Conservation (phyloP, 768 basidiomycete genomes). For the Clitopilus passeckerianus region DNA sequence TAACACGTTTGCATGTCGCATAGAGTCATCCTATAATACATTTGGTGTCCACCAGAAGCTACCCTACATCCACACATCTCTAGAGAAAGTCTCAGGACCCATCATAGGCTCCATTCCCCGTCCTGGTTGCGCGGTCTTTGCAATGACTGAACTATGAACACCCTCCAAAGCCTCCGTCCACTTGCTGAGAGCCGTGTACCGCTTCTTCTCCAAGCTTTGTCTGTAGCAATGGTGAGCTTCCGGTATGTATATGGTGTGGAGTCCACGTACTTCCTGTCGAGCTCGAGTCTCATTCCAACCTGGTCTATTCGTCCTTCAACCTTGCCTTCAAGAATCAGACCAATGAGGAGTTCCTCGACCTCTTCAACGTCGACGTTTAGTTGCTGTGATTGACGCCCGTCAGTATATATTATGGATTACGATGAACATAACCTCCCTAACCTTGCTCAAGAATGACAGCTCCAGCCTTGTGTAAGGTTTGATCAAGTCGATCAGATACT, state of each 20-base stretch:
- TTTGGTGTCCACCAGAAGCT: background rate
- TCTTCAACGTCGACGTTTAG: conserved; percentile 89
- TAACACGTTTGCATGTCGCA: background rate
- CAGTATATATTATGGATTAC: background rate
- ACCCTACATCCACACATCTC: conserved; percentile 9
- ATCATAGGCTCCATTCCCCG: conserved; percentile 31
- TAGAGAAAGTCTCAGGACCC: conserved; percentile 10
- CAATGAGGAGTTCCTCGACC: conserved; percentile 91
- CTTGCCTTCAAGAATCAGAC: conserved; percentile 93
- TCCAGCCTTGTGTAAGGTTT: conserved; percentile 96
- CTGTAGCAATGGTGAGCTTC: conserved; percentile 29
- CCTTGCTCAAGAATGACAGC: conserved; percentile 89
- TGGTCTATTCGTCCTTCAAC: conserved; percentile 97
- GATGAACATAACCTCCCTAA: conserved; percentile 20
- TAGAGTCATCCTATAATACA: background rate
- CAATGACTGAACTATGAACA: conserved; percentile 72
- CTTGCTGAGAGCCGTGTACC: conserved; percentile 73
- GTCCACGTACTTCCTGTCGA: conserved; percentile 73
- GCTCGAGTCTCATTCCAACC: conserved; percentile 86
- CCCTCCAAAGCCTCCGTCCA: conserved; percentile 81
- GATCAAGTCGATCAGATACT: conserved; percentile 96
- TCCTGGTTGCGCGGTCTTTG: conserved; percentile 54
- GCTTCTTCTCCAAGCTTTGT: conserved; percentile 82
- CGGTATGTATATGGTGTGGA: conserved; percentile 16
- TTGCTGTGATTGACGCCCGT: conserved; percentile 52